A percentile compares a stretch with the other conserved stretches of the same genome.
Conservation (phyloP, 148 eudicot genomes). For the Arctostaphylos glauca region DNA sequence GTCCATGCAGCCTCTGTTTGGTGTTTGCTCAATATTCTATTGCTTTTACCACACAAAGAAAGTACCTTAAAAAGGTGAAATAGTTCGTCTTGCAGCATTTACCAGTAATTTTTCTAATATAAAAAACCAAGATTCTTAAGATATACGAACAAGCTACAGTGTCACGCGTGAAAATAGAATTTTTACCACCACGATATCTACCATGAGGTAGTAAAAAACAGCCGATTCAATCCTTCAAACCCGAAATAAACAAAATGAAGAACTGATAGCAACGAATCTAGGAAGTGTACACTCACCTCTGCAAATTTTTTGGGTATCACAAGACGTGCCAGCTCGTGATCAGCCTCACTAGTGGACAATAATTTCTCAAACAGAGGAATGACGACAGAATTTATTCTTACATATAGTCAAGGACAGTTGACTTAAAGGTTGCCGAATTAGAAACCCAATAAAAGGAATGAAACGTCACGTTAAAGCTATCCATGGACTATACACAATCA, state of each 20-base stretch:
- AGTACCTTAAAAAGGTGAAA: not conserved
- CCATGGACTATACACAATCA: not conserved
- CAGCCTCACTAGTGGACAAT: conserved; percentile 37
- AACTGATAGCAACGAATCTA: not conserved
- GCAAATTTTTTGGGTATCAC: conserved; percentile 38
- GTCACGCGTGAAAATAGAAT: not conserved
- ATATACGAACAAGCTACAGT: not conserved
- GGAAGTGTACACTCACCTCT: conserved; percentile 24
- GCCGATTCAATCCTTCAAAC: not conserved
- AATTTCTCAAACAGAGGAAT: conserved; percentile 40
- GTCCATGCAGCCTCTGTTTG: not conserved
- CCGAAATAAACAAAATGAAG: not conserved
- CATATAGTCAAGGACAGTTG: conserved; percentile 27
- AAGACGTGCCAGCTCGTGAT: conserved; percentile 29
- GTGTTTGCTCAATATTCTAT: not conserved
- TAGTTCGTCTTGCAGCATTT: not conserved
- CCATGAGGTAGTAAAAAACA: not conserved
- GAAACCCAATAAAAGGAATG: not conserved
- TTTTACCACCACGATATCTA: conserved; percentile 1
- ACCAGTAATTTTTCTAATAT: not conserved
- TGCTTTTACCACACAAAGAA: not conserved
- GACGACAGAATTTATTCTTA: conserved; percentile 25
- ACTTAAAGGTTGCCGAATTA: not conserved
- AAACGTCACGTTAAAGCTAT: not conserved
- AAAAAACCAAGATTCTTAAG: not conserved